Percentiles rank a stretch among this genome's conserved stretches.
Conservation (phyloP, 306 rosid species). For the Quercus cerris region DNA sequence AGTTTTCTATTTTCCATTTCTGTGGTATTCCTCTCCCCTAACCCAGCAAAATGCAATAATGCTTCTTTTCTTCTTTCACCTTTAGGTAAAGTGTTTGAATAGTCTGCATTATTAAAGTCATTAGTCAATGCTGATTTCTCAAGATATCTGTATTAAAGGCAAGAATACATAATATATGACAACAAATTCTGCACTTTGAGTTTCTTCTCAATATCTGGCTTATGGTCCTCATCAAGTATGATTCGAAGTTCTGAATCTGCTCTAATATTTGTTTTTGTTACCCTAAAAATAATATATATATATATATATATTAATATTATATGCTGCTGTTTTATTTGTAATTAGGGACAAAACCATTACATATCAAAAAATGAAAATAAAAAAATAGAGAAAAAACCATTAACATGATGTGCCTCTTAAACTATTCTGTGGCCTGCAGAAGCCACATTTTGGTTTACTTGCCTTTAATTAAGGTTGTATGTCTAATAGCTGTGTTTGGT, state of each 20-base stretch:
- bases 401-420: neutral
- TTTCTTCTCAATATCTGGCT: neutral
- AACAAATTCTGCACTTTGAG: neutral
- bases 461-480: slow-evolving; percentile 4
- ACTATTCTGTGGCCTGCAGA: neutral
- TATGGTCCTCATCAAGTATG: neutral
- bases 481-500: slow-evolving; percentile 8
- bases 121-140: neutral
- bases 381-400: too few relatives aligned
- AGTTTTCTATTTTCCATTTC: neutral
- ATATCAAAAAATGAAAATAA: too few relatives aligned
- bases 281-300: neutral
- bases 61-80: neutral
- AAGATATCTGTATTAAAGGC: neutral
- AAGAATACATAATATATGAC: neutral
- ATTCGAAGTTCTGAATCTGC: neutral
- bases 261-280: neutral
- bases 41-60: neutral
- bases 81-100: neutral
- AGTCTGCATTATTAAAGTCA: neutral
- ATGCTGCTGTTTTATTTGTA: too few relatives aligned
- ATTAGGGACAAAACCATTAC: too few relatives aligned
- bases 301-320: too few relatives aligned
- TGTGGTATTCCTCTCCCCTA: neutral
- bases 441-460: slow-evolving; percentile 3